Evolutionary conservation across 2,329 filamentous ascomycete species (phyloP).

Genomic region (Bipolaris gigantea): DNA sequence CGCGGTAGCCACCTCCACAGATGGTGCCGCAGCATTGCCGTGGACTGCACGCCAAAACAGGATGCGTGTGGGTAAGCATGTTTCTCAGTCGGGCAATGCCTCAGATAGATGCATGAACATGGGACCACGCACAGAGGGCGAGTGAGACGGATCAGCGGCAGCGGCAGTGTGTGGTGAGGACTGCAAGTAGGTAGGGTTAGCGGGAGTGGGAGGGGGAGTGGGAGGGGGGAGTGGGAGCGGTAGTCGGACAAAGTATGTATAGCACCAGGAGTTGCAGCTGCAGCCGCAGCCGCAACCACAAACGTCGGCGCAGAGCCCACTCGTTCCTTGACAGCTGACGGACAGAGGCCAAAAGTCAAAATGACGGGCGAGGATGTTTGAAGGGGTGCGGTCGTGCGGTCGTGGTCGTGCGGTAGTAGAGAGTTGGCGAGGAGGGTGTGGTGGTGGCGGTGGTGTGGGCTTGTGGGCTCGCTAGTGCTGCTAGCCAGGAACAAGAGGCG

Average conservation of each 20-base stretch:
- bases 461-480: slow-evolving; percentile 3
- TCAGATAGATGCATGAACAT: not conserved
- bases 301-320: not conserved
- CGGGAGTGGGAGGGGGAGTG: too few relatives aligned
- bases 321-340: not conserved
- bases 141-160: not conserved
- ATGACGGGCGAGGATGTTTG: not conserved
- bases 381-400: not conserved
- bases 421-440: not conserved
- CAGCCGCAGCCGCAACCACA: not conserved
- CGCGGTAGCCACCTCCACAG: not conserved
- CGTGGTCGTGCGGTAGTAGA: not conserved
- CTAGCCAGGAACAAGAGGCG: slow-evolving; percentile 16
- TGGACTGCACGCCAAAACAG: not conserved
- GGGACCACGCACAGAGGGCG: not conserved
- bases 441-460: not conserved
- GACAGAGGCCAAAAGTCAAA: not conserved
- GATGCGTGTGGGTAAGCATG: slow-evolving; percentile 2
- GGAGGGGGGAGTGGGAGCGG: too few relatives aligned
- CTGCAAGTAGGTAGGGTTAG: too few relatives aligned
- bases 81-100: not conserved
- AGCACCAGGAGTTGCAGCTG: not conserved
- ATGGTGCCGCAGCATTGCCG: not conserved
- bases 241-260: too few relatives aligned
- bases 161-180: not conserved